Evolutionary conservation across 306 rosid genomes (phyloP).

Genomic region (Pachyrhizus erosus): DNA sequence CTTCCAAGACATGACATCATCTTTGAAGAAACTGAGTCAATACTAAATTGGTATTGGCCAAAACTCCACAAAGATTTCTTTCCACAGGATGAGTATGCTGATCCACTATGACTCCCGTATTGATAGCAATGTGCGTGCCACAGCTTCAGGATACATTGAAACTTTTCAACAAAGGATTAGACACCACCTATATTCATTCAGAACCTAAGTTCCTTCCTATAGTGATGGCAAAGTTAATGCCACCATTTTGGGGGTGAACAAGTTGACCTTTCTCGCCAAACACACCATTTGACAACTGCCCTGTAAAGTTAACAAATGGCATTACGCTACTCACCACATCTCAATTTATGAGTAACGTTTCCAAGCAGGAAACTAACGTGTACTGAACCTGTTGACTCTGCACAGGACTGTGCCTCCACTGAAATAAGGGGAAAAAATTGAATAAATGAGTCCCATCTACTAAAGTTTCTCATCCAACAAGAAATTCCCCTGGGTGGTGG

Average conservation of each 20-base stretch:
- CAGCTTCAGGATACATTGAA: conserved; percentile 1
- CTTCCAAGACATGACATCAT: neutral
- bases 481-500: too few species aligned
- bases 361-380: neutral
- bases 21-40: neutral
- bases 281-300: neutral
- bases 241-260: neutral
- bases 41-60: neutral
- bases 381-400: neutral
- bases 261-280: neutral
- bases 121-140: conserved; percentile 29
- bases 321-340: neutral
- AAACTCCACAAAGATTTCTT: neutral
- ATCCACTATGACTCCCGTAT: too few species aligned
- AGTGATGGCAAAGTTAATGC: conserved; percentile 3
- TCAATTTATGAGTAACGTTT: neutral
- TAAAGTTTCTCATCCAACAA: too few species aligned
- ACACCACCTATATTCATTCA: neutral
- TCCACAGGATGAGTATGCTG: neutral
- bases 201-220: neutral
- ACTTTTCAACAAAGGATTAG: neutral
- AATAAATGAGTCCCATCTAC: neutral
- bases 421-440: neutral
- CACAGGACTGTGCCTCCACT: neutral
- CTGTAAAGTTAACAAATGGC: neutral